Evolutionary conservation across 495 filamentous ascomycete species (phyloP).

Genomic region (Trichodelitschia bisporula): DNA sequence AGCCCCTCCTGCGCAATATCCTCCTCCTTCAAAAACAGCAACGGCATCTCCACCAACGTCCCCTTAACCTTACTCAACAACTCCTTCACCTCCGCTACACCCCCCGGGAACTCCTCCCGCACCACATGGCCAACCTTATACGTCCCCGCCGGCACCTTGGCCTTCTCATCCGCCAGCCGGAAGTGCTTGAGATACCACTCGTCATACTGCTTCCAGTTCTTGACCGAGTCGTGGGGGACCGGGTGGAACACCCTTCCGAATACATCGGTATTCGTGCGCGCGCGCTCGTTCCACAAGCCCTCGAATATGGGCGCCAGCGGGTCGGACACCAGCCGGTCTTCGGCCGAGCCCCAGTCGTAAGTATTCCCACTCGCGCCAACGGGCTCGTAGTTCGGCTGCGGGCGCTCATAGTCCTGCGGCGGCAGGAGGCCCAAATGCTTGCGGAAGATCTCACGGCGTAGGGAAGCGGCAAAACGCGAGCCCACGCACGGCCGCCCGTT

Average conservation of each 20-base stretch:
- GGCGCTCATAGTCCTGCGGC: conserved; percentile 36
- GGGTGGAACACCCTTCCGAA: conserved; percentile 71
- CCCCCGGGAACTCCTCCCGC: conserved; percentile 49
- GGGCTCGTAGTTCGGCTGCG: conserved; percentile 52
- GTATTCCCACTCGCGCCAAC: conserved; percentile 31
- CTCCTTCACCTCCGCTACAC: conserved; percentile 53
- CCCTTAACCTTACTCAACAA: conserved; percentile 50
- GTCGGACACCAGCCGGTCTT: conserved; percentile 54
- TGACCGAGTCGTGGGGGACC: conserved; percentile 59
- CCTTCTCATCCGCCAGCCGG: conserved; percentile 19
- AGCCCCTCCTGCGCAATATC: conserved; percentile 76
- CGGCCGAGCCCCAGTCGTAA: conserved; percentile 58
- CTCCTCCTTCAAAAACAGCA: conserved; percentile 66
- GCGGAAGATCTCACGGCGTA: conserved; percentile 67
- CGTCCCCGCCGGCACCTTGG: conserved; percentile 21
- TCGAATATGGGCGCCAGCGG: conserved; percentile 43
- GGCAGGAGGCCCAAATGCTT: conserved; percentile 76
- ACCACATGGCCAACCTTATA: conserved; percentile 74
- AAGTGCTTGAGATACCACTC: conserved; percentile 60
- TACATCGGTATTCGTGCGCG: conserved; percentile 57
- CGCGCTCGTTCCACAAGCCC: conserved; percentile 47
- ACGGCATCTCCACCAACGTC: conserved; percentile 74
- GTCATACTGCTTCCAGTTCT: conserved; percentile 70
- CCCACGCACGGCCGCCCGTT: conserved; percentile 42
- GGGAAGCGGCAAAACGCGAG: conserved; percentile 55